phyloP scores from a whole-genome alignment of 148 eudicot species.

The Chenopodium quinoa region DNA sequence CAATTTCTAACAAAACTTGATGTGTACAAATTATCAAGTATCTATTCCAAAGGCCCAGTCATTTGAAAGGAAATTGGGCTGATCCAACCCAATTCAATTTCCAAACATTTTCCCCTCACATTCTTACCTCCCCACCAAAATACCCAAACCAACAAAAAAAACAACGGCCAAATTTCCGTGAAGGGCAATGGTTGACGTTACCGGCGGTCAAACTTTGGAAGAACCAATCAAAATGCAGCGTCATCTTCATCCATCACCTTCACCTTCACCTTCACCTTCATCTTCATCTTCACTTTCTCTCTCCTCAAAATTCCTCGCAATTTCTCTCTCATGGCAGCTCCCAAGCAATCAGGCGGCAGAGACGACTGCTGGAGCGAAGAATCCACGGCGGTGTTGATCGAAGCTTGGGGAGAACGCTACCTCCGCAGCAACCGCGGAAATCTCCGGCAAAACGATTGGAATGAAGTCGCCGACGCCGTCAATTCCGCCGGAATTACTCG shows the following conservation, averaged over 20 bases:
- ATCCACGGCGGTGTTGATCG: constrained; percentile 20
- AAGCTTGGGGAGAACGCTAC: constrained; percentile 27
- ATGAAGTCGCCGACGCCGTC: constrained; percentile 37
- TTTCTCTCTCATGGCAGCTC: constrained; percentile 4
- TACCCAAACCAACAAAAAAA: background rate
- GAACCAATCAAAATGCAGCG: background rate
- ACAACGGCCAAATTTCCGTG: background rate
- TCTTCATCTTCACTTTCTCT: background rate
- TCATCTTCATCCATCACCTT: background rate
- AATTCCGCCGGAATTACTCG: constrained; percentile 10
- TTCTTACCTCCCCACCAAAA: background rate
- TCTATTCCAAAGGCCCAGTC: too few species aligned
- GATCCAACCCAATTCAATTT: background rate
- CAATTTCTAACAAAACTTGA: too few species aligned
- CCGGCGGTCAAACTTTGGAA: background rate
- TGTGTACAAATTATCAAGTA: too few species aligned
- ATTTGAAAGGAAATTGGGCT: background rate
- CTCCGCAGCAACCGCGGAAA: constrained; percentile 24
- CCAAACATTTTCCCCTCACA: background rate
- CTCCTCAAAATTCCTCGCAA: background rate
- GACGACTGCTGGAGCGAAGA: constrained; percentile 27
- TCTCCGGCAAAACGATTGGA: constrained; percentile 29
- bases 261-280: background rate
- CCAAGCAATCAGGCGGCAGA: constrained; percentile 6
- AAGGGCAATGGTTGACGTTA: background rate